phyloP scores from a whole-genome alignment of 2,329 filamentous ascomycete species.

The Venturiaceae sp. region DNA sequence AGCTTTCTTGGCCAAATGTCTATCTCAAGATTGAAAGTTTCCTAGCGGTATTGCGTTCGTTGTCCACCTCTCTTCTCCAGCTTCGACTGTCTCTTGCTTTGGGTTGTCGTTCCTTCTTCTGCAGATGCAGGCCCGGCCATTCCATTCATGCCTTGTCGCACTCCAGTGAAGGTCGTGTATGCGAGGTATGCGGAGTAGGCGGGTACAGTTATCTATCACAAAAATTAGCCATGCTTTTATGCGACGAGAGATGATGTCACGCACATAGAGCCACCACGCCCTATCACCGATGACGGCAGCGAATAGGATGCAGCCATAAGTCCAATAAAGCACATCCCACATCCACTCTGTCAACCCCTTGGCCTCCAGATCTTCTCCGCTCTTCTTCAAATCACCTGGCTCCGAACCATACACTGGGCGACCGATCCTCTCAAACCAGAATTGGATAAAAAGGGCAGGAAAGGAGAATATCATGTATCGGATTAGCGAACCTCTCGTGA shows the following conservation, averaged over 20 bases:
- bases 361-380: conserved; percentile 82
- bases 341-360: conserved; percentile 92
- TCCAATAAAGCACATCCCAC: conserved; percentile 96
- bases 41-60: conserved; percentile 35
- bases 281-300: conserved; percentile 74
- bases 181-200: conserved; percentile 35
- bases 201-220: conserved; percentile 27
- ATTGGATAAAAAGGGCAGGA: conserved; percentile 71
- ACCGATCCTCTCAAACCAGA: conserved; percentile 74
- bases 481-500: conserved; percentile 39
- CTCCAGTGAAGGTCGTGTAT: conserved; percentile 35
- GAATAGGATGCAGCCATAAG: conserved; percentile 66
- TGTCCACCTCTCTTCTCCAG: conserved; percentile 43
- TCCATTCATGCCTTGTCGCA: conserved; percentile 30
- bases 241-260: conserved; percentile 7
- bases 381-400: conserved; percentile 49
- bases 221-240: background rate
- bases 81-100: conserved; percentile 40
- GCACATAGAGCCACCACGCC: conserved; percentile 56
- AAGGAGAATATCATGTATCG: conserved; percentile 63
- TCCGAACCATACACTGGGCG: conserved; percentile 61
- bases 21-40: too few relatives aligned
- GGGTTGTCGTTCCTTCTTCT: conserved; percentile 8
- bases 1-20: too few relatives aligned
- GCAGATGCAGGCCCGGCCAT: conserved; percentile 20